phyloP scores from a whole-genome alignment of 1,139 yeast genomes.

The Scheffersomyces quercinus region DNA sequence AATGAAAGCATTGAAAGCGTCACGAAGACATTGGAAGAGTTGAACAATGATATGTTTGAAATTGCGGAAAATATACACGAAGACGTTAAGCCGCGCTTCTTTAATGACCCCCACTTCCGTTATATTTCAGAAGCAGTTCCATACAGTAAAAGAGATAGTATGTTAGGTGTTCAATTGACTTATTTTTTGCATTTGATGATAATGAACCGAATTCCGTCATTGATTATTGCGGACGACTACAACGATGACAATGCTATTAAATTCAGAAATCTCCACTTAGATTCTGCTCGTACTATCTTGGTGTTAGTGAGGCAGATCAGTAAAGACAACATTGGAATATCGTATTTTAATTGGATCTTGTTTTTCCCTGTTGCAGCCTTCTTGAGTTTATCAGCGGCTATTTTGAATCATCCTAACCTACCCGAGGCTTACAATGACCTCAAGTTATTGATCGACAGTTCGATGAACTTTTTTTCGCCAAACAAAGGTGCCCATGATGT shows the following conservation, averaged over 20 bases:
- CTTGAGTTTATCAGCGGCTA: conserved; percentile 29
- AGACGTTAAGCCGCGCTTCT: conserved; percentile 13
- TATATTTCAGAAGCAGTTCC: conserved; percentile 1
- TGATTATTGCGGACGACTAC: conserved; percentile 15
- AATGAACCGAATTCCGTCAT: conserved; percentile 35
- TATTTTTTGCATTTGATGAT: conserved; percentile 38
- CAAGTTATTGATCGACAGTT: conserved; percentile 28
- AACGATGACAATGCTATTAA: conserved; percentile 15
- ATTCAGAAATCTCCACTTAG: conserved; percentile 27
- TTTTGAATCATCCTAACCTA: conserved; percentile 32
- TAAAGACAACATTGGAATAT: conserved; percentile 18
- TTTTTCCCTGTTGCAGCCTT: conserved; percentile 38
- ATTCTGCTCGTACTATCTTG: conserved; percentile 39
- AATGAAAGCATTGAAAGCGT: conserved; percentile 8
- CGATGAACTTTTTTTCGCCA: conserved; percentile 25
- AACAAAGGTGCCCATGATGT: conserved; percentile 10
- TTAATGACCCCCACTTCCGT: conserved; percentile 15
- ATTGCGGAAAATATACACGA: conserved; percentile 11
- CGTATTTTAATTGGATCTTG: conserved; percentile 35
- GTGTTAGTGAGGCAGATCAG: conserved; percentile 23
- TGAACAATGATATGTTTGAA: conserved; percentile 16
- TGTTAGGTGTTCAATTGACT: conserved; percentile 26
- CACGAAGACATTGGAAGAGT: conserved; percentile 7
- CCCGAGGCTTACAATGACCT: conserved; percentile 31
- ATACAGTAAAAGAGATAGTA: conserved; percentile 12